These are phyloP conservation scores for Sclerotiophoma versabilis DNA, from an alignment of 2,329 filamentous ascomycete genomes.

Conservation along the genomic window DNA sequence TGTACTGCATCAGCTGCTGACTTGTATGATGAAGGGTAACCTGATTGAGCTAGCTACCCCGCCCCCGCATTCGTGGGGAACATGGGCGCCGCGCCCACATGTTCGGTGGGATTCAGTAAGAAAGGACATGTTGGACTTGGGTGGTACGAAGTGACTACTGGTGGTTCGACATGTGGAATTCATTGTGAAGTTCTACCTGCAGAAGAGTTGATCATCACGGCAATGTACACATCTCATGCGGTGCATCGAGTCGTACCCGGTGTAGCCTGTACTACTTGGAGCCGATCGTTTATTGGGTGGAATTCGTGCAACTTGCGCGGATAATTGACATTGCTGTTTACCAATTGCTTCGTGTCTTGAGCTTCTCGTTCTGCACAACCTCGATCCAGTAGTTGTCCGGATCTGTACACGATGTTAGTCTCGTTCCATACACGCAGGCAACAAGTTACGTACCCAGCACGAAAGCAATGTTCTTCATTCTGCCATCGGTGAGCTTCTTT, in stretches of 20 bases:
- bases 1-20: slow-evolving; percentile 34
- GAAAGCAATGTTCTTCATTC: slow-evolving; percentile 94
- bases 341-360: slow-evolving; percentile 56
- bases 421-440: not conserved
- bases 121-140: not conserved
- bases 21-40: slow-evolving; percentile 29
- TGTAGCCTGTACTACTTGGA: slow-evolving; percentile 25
- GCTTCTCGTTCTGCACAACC: slow-evolving; percentile 77
- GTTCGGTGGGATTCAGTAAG: not conserved
- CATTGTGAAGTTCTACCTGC: not conserved
- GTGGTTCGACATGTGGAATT: not conserved
- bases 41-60: slow-evolving; percentile 38
- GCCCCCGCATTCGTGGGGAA: slow-evolving; percentile 42
- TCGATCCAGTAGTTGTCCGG: slow-evolving; percentile 87
- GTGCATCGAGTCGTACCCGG: not conserved
- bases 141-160: not conserved
- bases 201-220: not conserved
- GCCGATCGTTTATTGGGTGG: slow-evolving; percentile 19
- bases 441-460: slow-evolving; percentile 64
- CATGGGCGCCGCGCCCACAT: slow-evolving; percentile 29
- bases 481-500: slow-evolving; percentile 89
- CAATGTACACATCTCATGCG: not conserved
- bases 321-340: slow-evolving; percentile 30
- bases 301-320: slow-evolving; percentile 19
- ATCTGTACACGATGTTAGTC: slow-evolving; percentile 40